Base-by-base conservation (phyloP, 805 yeast genomes). In the Cyberlindnera misumaiensis region DNA sequence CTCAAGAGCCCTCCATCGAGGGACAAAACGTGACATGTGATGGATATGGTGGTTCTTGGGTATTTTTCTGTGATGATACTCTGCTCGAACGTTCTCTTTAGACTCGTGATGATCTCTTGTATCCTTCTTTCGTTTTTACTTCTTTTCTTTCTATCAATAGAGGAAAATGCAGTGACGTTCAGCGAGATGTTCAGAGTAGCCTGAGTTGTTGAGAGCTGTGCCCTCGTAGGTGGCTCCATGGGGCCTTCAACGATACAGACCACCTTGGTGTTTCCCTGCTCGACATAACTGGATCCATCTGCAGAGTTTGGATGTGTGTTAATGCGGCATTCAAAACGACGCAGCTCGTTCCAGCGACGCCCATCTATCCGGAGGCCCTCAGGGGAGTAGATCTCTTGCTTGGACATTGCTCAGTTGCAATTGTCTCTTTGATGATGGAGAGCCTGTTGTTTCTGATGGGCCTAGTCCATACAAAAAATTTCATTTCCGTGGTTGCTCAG, bases 291-390 rank as follows among this genome's bases (percentile, higher is more conserved):
- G 1, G 97, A 89, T 6, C 97, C 98, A 61, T 90, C 97, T 3
- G 93, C 73, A 1, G 89, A 74, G 49, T 72, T 76, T 5, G 96
- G 87, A 53, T 89, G 97, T 1, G 97, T 88, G 53, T 87, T 87
- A 38, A 86, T 77, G 14, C 77, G 73, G 55, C 95, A 84, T 28
- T 75, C 76, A 53, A 93, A 85, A 24, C 80, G 72, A 35, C 97
- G 78, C 32, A 89, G 70, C 59, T 93, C 98, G 53, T 90, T 87
- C 88, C 93, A 88, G 45, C 98, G 72, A 51, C 98, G 77, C 2
- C 98, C 98, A 58, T 93, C 97, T 11, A 82, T 67, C 47, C 98
- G 70, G 34, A 93, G 70, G 4, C 98, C 98, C 62, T 93, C 97
- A 6, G 96, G 96, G 0, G 97, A 89, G 56, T 85, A 90, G 32